phyloP scores from a whole-genome alignment of 2,329 filamentous ascomycete genomes.

The Acrodontium crateriforme region DNA sequence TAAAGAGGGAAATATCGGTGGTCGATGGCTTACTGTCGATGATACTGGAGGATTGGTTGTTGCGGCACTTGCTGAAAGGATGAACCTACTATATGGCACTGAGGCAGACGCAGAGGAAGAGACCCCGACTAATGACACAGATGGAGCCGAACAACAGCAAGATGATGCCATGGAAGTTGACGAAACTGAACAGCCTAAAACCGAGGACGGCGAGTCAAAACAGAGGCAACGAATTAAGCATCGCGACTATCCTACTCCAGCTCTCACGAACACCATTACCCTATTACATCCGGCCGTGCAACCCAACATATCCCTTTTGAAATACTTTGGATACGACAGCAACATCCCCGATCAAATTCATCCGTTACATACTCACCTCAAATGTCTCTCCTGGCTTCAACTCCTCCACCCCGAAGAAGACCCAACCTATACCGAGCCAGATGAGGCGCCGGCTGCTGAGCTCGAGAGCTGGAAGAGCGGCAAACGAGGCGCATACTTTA shows the following conservation, averaged over 20 bases:
- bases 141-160: neutral
- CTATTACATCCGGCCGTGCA: constrained; percentile 70
- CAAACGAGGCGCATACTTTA: constrained; percentile 72
- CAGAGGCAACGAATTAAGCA: constrained; percentile 15
- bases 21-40: constrained; percentile 70
- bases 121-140: constrained; percentile 1
- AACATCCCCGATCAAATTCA: constrained; percentile 51
- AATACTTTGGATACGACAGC: constrained; percentile 79
- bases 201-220: constrained; percentile 1
- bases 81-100: constrained; percentile 53
- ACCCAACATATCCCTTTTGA: constrained; percentile 73
- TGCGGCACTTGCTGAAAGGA: constrained; percentile 73
- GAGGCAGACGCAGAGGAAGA: constrained; percentile 18
- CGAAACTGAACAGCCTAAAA: constrained; percentile 1
- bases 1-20: constrained; percentile 27
- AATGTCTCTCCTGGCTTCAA: constrained; percentile 83
- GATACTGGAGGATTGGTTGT: constrained; percentile 74
- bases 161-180: constrained; percentile 2
- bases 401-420: constrained; percentile 66
- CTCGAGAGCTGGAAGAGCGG: constrained; percentile 64
- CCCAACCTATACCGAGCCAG: constrained; percentile 57
- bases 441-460: constrained; percentile 42
- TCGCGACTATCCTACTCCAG: constrained; percentile 44
- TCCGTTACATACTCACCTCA: constrained; percentile 68
- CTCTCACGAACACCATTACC: constrained; percentile 62